A percentile compares a stretch with the other conserved stretches of the same genome.
Evolutionary conservation across 352 stramenopile species (phyloP).

Genomic region (Pythium rishiriense): DNA sequence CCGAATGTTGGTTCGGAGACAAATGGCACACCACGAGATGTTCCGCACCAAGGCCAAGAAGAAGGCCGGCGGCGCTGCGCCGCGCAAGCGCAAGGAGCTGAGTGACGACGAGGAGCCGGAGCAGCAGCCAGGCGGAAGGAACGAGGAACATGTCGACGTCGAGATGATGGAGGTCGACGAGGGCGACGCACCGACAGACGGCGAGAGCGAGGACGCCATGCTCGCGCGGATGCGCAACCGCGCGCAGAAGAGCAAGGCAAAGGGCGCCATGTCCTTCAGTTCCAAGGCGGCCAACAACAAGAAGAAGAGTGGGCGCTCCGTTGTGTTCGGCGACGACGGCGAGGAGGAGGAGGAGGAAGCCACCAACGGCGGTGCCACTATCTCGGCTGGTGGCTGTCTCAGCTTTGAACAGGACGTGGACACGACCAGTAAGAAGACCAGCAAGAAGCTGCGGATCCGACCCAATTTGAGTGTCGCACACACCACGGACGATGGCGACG

Average conservation of each 20-base stretch:
- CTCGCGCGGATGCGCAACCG: constrained; percentile 39
- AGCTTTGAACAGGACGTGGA: constrained; percentile 53
- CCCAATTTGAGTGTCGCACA: constrained; percentile 48
- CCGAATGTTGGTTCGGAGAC: not conserved
- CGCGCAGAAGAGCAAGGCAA: constrained; percentile 27
- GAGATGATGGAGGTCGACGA: constrained; percentile 22
- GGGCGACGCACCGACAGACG: not conserved
- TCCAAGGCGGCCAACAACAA: constrained; percentile 23
- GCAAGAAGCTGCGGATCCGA: constrained; percentile 64
- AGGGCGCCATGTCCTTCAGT: constrained; percentile 40
- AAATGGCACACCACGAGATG: constrained; percentile 23
- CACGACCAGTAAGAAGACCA: constrained; percentile 26
- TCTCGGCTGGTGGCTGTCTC: constrained; percentile 26
- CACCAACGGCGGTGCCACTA: not conserved
- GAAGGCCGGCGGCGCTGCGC: constrained; percentile 11
- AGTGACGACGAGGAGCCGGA: constrained; percentile 21
- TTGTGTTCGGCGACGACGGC: not conserved
- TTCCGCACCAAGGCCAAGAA: constrained; percentile 47
- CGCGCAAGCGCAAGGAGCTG: constrained; percentile 37
- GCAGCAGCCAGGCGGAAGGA: not conserved
- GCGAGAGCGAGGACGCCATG: constrained; percentile 24
- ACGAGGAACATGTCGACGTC: too few species aligned
- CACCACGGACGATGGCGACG: constrained; percentile 23
- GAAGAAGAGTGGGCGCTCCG: constrained; percentile 11
- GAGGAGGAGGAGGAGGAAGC: not conserved